Evolutionary conservation across 2,329 filamentous ascomycete species (phyloP), one percentile per base, ranked within the genome.

Genomic region (Colletotrichum sp.): DNA sequence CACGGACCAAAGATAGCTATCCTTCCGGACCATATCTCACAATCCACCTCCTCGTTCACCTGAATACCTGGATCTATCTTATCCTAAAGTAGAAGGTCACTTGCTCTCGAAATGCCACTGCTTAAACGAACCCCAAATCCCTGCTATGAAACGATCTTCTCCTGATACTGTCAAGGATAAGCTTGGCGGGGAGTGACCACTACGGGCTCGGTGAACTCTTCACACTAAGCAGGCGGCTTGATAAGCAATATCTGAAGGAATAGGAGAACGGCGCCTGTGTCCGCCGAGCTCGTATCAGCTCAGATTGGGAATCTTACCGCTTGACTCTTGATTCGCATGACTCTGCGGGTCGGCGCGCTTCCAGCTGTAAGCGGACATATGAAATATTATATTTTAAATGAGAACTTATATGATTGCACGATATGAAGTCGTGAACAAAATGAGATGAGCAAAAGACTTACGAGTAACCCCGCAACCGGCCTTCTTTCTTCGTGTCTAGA

Each of bases 141-240:
- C 10, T 24, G 4, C n/a, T 12, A 52, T 21, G 10, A 13, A 2
- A 7, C 1, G 6, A 52, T 21, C n/a, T 21, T 52, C 43, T 21
- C 6, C 4, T 13, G 10, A 21, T 13, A 52, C 2, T 52, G n/a
- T 52, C 2, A 21, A 52, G 1, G 6, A 21, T 3, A 21, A 4
- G n/a, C 43, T 52, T 52, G 6, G 0, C 10, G n/a, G 43, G 12
- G n/a, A 13, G 43, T 1, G n/a, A 3, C 10, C 4, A 52, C 5
- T 1, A 52, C 7, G 10, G 10, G 10, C n/a, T 52, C 12, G 10
- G n/a, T 52, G 43, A 52, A 5, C 2, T 13, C 10, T 7, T 52
- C 0, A 21, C 2, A 21, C 10, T 13, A 52, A 13, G n/a, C 2
- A 13, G 1, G 1, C 1, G 5, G 10, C n/a, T 7, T 21, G n/a